Base-by-base conservation (phyloP, 2,329 filamentous ascomycete species). In the Xylaria sp. region DNA sequence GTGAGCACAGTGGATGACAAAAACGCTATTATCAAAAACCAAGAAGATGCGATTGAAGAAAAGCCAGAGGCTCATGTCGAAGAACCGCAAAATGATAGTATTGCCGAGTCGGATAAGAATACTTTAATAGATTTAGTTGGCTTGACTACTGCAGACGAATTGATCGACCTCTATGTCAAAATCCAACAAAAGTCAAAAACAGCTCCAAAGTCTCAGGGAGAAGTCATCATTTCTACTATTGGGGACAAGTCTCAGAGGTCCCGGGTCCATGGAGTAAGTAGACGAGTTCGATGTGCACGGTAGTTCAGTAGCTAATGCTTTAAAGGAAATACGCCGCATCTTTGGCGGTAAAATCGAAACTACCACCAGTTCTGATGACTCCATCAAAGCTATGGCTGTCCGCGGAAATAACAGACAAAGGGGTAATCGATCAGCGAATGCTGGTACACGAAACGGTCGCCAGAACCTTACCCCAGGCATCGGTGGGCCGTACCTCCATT, bases 281-380 rank as follows among this genome's bases (percentile, higher is more conserved):
- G 2, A n/a, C 36, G 36, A 48, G 10, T n/a, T 23, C 50, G 36
- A 45, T 12, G 10, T 3, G 32, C n/a, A n/a, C n/a, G n/a, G n/a
- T 4, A 36, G 20, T 56, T 53, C 62, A 58, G 36, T 65, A 43
- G 61, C 65, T 78, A 59, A 79, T 65, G 23, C 28, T 18, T 48
- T 39, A 12, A 57, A 83, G 75, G 84, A 87, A 83, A 83, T 97
- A 53, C 92, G 94, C 30, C 90, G 90, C 46, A 90, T 97, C 68
- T 97, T 97, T 79, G 83, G 84, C n/a, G 91, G 90, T 2, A 87
- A 88, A 64, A 85, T 97, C 59, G 93, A 97, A 66, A 97, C 93
- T 1, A 84, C 83, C 20, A 97, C 94, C 2, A 81, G 83, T 23
- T 61, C 69, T 30, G 77, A 79, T 4, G 85, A 85, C 53, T 87